Base-by-base conservation (phyloP, 768 basidiomycete species). In the Termitomyces sp. region DNA sequence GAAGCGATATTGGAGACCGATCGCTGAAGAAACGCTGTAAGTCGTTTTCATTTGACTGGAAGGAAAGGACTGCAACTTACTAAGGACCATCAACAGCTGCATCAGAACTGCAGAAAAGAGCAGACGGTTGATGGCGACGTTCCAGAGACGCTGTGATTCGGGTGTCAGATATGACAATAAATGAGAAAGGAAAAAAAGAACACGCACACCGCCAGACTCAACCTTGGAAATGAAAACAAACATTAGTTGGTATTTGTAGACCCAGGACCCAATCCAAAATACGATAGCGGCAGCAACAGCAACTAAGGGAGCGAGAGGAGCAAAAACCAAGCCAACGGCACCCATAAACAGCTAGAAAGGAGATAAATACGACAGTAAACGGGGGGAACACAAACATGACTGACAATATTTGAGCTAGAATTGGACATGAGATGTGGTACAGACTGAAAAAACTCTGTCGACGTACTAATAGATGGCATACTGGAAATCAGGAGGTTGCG, bases 161-260 rank as follows among this genome's bases (percentile, higher is more conserved):
- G 36, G 43, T 38, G 51, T 48, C 38, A 51, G 48, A 16, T 20
- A 23, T 61, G 50, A 16, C 48, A 65, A 47, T 7, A 43, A 49
- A 32, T 16, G 51, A 46, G 10, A 49, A 16, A 59, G 44, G 1
- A 8, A 41, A 1, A 8, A 41, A 53, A 52, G 33, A 32, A 28
- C 57, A 82, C 90, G 64, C 71, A 93, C 91, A 35, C 97, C 97
- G 59, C 96, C 97, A 54, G 88, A 92, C 74, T 99, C 97, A 14
- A 94, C 90, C 62, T 86, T 87, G 6, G 94, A 86, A 50, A 93
- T 76, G 69, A 82, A 95, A 58, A 96, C 93, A 71, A 96, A 98
- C 87, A 98, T 94, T 52, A 98, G 78, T 76, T 95, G 91, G 68
- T 98, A 98, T 75, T 98, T 99, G 80, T 95, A 93, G 23, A 93